Evolutionary conservation across 345 rosid genomes (phyloP).

Genomic region (Turritis glabra): DNA sequence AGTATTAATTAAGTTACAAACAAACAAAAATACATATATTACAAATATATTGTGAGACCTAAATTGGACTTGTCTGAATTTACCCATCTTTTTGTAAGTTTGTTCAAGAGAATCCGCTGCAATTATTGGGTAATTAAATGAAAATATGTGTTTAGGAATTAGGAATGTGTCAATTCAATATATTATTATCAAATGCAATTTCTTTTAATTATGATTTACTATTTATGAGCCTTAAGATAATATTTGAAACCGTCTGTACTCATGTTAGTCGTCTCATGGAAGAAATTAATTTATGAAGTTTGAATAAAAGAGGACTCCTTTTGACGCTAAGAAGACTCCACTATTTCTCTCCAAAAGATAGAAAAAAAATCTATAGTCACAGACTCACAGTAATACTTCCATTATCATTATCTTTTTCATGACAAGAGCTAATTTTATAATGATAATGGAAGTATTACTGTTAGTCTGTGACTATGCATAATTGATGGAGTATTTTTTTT

Average conservation of each 20-base stretch:
- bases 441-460: neutral
- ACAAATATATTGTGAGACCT: no score
- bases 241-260: neutral
- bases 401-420: neutral
- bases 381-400: neutral
- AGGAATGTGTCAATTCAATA: conserved; percentile 21
- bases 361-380: neutral
- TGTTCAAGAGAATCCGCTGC: conserved; percentile 25
- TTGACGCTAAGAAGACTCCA: neutral
- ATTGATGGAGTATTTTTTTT: neutral
- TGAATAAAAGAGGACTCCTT: neutral
- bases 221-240: neutral
- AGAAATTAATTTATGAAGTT: neutral
- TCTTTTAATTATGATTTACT: neutral
- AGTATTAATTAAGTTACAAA: conserved; percentile 21
- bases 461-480: conserved; percentile 2
- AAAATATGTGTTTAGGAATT: conserved; percentile 3
- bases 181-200: neutral
- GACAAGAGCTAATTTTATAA: no score
- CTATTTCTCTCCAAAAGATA: neutral
- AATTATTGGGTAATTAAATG: conserved; percentile 17
- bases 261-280: neutral
- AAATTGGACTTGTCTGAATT: conserved; percentile 25
- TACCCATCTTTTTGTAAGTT: conserved; percentile 37
- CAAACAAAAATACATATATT: conserved; percentile 22